Evolutionary conservation across 148 eudicot genomes (phyloP), one percentile per base, ranked within the genome.

Genomic region (Spergularia marina): DNA sequence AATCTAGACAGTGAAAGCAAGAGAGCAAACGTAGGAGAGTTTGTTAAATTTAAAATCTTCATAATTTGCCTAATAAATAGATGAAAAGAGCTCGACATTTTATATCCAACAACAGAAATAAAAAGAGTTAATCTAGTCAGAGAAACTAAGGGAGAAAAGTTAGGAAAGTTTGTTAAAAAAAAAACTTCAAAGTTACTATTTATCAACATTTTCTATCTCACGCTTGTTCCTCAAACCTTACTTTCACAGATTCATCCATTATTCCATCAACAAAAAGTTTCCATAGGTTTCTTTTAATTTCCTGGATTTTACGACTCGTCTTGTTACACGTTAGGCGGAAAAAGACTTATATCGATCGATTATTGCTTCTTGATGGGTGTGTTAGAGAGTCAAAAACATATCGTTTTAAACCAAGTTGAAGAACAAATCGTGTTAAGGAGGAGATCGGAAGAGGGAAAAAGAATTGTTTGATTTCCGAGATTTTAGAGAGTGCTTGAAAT

Each of bases 101-200:
- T 59, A 0, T 23, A 12, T 57, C 34, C 41, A 10, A 15, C 21
- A 10, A 23, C 12, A 8, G 36, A 71, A 68, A 47, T 2, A 52
- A 7, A 21, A 53, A 16, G n/a, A 56, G 10, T 64, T 64, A 36
- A 34, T 21, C 20, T 61, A 70, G 74, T 77, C 36, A 64, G 80
- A 71, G 55, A 71, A 62, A 64, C 16, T 12, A 53, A 30, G 41
- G 72, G 82, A 79, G 82, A 53, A 51, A 73, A 60, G 56, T 68
- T 79, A 79, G 78, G 82, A 39, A 3, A 74, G 64, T 79, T 79
- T 51, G 82, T 79, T 79, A 39, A 13, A 30, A 20, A 3, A 2
- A 5, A 21, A 5, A 2, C 21, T 21, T 61, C 63, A 61, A 10
- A 12, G 12, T 47, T 2, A 12, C 2, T 69, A 69, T 30, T 41